A percentile compares a stretch with the other conserved stretches of the same genome.
These are phyloP conservation scores for Heterobasidion occidentale DNA, from an alignment of 1,284 basidiomycete species.

Conservation along the genomic window DNA sequence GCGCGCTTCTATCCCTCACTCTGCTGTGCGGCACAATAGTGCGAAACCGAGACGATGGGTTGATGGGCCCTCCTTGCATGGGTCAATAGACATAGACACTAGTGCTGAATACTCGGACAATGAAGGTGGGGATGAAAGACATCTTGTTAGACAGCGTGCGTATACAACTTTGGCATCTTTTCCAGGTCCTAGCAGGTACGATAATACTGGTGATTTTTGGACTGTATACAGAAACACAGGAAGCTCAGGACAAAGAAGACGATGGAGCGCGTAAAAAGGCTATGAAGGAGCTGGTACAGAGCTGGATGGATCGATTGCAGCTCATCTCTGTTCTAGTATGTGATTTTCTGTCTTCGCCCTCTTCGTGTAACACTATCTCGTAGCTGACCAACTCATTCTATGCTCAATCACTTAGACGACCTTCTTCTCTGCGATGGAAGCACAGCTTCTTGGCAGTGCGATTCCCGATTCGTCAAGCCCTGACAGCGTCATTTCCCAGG, in stretches of 20 bases:
- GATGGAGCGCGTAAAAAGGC: constrained; percentile 35
- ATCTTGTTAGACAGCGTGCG: no score
- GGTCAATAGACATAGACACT: no score
- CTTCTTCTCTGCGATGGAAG: constrained; percentile 51
- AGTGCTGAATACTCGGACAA: no score
- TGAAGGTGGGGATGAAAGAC: no score
- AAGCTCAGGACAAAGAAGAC: constrained; percentile 38
- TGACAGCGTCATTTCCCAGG: constrained; percentile 19
- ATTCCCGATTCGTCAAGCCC: constrained; percentile 17
- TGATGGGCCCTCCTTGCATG: no score
- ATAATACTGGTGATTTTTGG: no score
- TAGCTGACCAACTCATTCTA: not conserved
- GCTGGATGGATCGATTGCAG: constrained; percentile 55
- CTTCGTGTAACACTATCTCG: not conserved
- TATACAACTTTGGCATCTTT: no score
- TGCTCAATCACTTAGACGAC: constrained; percentile 34
- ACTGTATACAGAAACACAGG: constrained; percentile 31
- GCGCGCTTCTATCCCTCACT: no score
- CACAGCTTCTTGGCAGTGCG: constrained; percentile 38
- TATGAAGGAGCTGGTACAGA: constrained; percentile 40
- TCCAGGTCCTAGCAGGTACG: no score
- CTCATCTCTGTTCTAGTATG: constrained; percentile 51
- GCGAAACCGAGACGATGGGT: no score
- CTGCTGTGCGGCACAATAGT: no score
- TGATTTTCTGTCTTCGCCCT: constrained; percentile 5